These are phyloP conservation scores for Dendrocalamus sinicus DNA, from an alignment of 176 grass and related monocot species.

Conservation along the genomic window DNA sequence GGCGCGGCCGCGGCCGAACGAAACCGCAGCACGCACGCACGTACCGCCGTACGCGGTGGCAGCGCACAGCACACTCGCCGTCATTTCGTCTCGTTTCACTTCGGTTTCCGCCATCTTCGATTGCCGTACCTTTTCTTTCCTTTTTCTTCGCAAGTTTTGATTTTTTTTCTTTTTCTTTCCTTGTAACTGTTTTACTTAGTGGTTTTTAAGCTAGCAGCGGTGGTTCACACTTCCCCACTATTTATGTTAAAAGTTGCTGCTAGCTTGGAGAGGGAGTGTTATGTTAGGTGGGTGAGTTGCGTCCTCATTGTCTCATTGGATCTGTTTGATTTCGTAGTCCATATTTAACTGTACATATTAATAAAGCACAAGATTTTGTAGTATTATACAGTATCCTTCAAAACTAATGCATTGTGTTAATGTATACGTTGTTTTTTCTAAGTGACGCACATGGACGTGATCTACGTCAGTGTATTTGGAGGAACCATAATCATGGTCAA, in stretches of 20 bases:
- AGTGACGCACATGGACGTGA: too few relatives aligned
- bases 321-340: not conserved
- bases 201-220: not conserved
- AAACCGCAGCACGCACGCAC: constrained; percentile 24
- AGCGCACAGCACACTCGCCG: not conserved
- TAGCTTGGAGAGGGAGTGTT: not conserved
- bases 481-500: too few relatives aligned
- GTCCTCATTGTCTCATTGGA: not conserved
- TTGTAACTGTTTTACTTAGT: not conserved
- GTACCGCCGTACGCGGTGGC: not conserved
- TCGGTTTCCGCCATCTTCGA: not conserved
- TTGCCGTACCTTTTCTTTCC: not conserved
- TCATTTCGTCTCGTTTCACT: not conserved
- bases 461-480: too few relatives aligned
- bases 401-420: not conserved
- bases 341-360: not conserved
- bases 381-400: not conserved
- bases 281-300: not conserved
- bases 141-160: not conserved
- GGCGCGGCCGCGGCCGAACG: constrained; percentile 40
- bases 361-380: not conserved
- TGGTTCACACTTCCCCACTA: not conserved
- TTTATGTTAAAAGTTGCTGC: not conserved
- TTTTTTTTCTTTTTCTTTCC: too few relatives aligned
- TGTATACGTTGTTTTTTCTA: too few relatives aligned